A percentile compares a stretch with the other conserved stretches of the same genome.
Evolutionary conservation across 1,139 yeast genomes (phyloP).

Genomic region (Protomyces inouyei): DNA sequence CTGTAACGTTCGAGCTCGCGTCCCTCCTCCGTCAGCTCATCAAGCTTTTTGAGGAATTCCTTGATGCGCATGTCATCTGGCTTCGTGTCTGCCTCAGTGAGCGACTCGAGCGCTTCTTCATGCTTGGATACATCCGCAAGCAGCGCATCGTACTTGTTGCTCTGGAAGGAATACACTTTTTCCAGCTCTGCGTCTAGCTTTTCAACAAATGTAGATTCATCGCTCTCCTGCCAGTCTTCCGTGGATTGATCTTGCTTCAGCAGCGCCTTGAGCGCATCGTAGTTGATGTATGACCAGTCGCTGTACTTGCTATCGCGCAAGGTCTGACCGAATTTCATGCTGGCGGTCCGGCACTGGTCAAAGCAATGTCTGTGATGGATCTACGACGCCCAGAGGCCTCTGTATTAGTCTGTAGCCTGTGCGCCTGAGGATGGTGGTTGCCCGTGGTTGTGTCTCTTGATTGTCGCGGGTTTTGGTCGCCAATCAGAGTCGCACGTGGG

Average conservation of each 20-base stretch:
- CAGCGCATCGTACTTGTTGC: conserved; percentile 62
- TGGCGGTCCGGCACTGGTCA: too few species aligned
- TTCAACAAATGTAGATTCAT: conserved; percentile 75
- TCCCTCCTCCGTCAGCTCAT: conserved; percentile 65
- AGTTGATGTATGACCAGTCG: conserved; percentile 88
- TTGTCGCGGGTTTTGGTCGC: neutral
- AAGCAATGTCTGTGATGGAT: too few species aligned
- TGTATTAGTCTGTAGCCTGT: too few species aligned
- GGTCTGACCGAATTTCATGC: conserved; percentile 81
- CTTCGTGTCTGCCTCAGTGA: conserved; percentile 51
- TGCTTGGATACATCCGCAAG: conserved; percentile 59
- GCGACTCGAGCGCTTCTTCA: conserved; percentile 51
- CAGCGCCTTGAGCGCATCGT: conserved; percentile 70
- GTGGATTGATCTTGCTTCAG: conserved; percentile 60
- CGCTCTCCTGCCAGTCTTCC: conserved; percentile 63
- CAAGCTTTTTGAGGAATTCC: conserved; percentile 47
- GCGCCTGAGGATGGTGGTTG: neutral
- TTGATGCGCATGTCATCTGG: conserved; percentile 21
- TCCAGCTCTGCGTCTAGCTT: conserved; percentile 82
- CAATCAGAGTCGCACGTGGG: neutral
- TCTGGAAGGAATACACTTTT: conserved; percentile 86
- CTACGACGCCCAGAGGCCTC: too few species aligned
- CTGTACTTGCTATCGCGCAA: conserved; percentile 73
- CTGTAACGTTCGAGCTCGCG: conserved; percentile 86
- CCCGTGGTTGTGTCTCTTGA: neutral